Base-by-base conservation (phyloP, 1,284 basidiomycete genomes). In the Ustilago tritici region DNA sequence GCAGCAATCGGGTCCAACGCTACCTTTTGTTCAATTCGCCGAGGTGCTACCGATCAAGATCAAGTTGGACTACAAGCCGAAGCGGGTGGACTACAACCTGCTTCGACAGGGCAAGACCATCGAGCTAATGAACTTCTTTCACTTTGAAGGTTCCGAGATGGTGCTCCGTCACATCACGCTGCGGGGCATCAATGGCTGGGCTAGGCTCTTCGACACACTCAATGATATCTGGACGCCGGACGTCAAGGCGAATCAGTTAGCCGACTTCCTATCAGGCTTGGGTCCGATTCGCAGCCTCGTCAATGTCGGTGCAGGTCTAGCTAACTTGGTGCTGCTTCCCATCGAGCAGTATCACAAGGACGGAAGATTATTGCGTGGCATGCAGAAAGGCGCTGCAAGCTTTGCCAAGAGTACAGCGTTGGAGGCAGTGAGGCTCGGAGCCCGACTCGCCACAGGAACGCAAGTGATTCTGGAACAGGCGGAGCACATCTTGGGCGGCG, bases 71-170 rank as follows among this genome's bases (percentile, higher is more conserved):
- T 99, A 99, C 87, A 99, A 99, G 87, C 96, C 97, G 54, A 94
- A 98, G 70, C 91, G 95, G 5, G 95, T 99, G 31, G 94, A 99
- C 86, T 97, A 98, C 86, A 88, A 91, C 67, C 88, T 98, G 56
- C 56, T 84, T 15, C 90, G 92, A 17, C 92, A 95, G 80, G 97
- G 97, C 14, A 91, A 90, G 85, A 95, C 95, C 0, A 96, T 97
- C 71, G 97, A 99, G 85, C 88, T 99, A 65, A 98, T 99, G 96
- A 99, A 99, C 86, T 98, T 99, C 86, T 99, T 99, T 91, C 95
- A 98, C 87, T 99, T 99, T 81, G 96, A 99, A 81, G 96, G 94
- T 0, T 93, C 96, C 3, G 96, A 98, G 87, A 98, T 99, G 94
- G 96, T 95, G 0, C 87, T 99, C 58, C 90, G 96, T 58, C 95